These are phyloP conservation scores for Penstemon barbatus DNA, from an alignment of 257 asterid genomes.

Conservation along the genomic window DNA sequence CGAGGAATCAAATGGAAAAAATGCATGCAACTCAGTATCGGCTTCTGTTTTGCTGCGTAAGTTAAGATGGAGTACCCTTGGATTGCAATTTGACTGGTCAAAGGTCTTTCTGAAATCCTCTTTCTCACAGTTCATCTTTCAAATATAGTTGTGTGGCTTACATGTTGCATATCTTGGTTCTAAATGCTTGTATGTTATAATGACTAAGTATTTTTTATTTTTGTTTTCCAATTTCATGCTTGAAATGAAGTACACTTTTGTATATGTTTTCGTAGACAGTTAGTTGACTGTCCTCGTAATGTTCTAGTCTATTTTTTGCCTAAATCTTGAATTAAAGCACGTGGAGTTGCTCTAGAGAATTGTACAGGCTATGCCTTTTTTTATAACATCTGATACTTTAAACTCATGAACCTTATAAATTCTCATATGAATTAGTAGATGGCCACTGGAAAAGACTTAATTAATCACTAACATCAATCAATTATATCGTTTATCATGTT, in stretches of 20 bases:
- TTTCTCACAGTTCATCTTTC: constrained; percentile 28
- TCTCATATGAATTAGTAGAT: neutral
- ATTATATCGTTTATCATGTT: neutral
- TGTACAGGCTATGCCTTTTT: neutral
- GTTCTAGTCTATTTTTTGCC: neutral
- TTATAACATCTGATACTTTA: too few relatives aligned
- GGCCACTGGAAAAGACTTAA: neutral
- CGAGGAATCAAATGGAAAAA: constrained; percentile 38
- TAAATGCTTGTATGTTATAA: constrained; percentile 14
- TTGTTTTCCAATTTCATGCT: neutral
- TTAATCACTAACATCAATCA: neutral
- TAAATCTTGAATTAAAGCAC: constrained; percentile 1
- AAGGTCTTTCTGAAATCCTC: constrained; percentile 73
- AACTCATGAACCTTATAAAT: too few relatives aligned
- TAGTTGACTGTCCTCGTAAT: neutral
- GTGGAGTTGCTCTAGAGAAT: constrained; percentile 11
- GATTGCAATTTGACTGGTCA: constrained; percentile 99
- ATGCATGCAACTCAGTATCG: constrained; percentile 48
- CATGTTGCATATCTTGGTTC: neutral
- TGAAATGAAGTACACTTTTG: neutral
- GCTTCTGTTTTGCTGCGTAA: constrained; percentile 96
- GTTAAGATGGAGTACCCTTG: constrained; percentile 99
- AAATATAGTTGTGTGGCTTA: constrained; percentile 4
- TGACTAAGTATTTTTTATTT: neutral
- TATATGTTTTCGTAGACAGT: neutral